Evolutionary conservation across 805 yeast species (phyloP).

Genomic region (Saturnispora quitensis): DNA sequence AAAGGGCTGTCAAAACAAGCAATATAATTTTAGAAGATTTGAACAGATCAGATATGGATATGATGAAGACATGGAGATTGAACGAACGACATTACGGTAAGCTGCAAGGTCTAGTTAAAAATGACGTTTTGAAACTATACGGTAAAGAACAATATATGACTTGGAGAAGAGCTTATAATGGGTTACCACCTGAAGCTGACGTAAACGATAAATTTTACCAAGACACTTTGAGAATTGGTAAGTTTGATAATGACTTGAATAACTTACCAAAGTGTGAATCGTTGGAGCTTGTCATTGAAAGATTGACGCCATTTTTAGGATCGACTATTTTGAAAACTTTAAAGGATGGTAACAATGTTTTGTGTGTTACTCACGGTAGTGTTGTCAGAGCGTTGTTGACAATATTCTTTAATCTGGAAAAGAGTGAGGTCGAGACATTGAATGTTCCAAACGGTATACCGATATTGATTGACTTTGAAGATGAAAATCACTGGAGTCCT

Average conservation of each 20-base stretch:
- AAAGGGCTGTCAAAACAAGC: constrained; percentile 70
- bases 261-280: constrained; percentile 64
- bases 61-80: constrained; percentile 65
- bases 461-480: constrained; percentile 46
- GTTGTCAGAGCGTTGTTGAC: constrained; percentile 70
- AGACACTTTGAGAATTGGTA: constrained; percentile 14
- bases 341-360: constrained; percentile 43
- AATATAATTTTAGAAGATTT: constrained; percentile 53
- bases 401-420: constrained; percentile 54
- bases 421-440: constrained; percentile 59
- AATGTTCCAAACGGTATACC: constrained; percentile 85
- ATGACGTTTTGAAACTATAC: constrained; percentile 50
- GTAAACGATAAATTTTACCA: constrained; percentile 32
- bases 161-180: constrained; percentile 73
- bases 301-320: constrained; percentile 55
- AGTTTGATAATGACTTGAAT: constrained; percentile 26
- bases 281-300: constrained; percentile 56
- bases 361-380: constrained; percentile 76
- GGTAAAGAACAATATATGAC: constrained; percentile 69
- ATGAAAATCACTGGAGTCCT: constrained; percentile 30
- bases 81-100: constrained; percentile 83
- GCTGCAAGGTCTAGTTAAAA: constrained; percentile 71
- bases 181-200: constrained; percentile 49
- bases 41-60: constrained; percentile 38
- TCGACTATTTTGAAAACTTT: constrained; percentile 42